phyloP scores from a whole-genome alignment of 1,284 basidiomycete genomes.

The Grifola frondosa region DNA sequence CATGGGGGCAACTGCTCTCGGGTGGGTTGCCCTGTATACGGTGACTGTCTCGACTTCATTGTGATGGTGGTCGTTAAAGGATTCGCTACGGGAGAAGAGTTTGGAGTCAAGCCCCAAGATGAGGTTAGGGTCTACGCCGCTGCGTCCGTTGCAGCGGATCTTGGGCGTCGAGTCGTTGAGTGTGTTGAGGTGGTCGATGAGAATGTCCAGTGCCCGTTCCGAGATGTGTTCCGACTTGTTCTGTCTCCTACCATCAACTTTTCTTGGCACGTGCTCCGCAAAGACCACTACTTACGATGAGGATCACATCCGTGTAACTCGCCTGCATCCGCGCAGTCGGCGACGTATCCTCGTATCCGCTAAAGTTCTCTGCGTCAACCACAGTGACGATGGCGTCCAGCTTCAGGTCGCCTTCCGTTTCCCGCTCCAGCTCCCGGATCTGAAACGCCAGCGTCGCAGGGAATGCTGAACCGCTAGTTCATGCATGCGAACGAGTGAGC shows the following conservation, averaged over 20 bases:
- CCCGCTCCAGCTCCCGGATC: slow-evolving; percentile 81
- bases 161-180: slow-evolving; percentile 88
- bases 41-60: slow-evolving; percentile 84
- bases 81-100: slow-evolving; percentile 52
- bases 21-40: slow-evolving; percentile 45
- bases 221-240: slow-evolving; percentile 87
- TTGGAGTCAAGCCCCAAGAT: slow-evolving; percentile 85
- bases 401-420: slow-evolving; percentile 73
- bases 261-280: not conserved
- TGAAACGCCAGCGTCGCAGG: slow-evolving; percentile 91
- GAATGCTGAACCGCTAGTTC: slow-evolving; percentile 76
- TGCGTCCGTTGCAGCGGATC: slow-evolving; percentile 63
- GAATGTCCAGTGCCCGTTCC: slow-evolving; percentile 74
- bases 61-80: slow-evolving; percentile 46
- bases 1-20: too few relatives aligned
- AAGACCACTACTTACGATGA: slow-evolving; percentile 57
- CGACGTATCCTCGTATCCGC: slow-evolving; percentile 86
- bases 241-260: slow-evolving; percentile 37
- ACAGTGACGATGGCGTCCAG: slow-evolving; percentile 89
- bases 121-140: slow-evolving; percentile 69
- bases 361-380: slow-evolving; percentile 87
- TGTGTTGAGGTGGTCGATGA: slow-evolving; percentile 85
- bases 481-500: slow-evolving; percentile 3
- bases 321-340: slow-evolving; percentile 90
- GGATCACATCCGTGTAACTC: slow-evolving; percentile 87